These are phyloP conservation scores for Candida neerlandica DNA, from an alignment of 1,139 yeast species.

Conservation along the genomic window DNA sequence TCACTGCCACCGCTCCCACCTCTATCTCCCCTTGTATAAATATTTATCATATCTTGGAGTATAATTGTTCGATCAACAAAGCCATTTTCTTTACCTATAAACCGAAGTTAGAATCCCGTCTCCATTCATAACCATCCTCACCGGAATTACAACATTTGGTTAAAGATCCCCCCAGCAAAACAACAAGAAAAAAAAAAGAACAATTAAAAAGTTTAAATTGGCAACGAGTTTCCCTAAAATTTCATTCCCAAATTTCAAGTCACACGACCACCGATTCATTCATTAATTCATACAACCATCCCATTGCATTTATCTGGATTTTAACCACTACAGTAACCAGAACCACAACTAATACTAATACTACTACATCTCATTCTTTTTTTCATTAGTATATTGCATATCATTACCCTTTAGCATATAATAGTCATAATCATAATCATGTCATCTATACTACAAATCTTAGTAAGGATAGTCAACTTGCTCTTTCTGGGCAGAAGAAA, in stretches of 20 bases:
- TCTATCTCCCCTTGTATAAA: too few species aligned
- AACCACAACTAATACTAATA: neutral
- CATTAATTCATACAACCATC: neutral
- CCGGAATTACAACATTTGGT: too few species aligned
- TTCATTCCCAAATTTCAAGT: neutral
- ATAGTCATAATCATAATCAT: neutral
- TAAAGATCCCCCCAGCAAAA: neutral
- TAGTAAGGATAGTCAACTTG: conserved; percentile 1
- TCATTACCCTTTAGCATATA: neutral
- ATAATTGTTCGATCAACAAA: too few species aligned
- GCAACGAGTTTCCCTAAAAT: neutral
- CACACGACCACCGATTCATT: neutral
- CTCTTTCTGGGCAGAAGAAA: conserved; percentile 7
- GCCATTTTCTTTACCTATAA: too few species aligned
- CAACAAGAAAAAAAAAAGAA: too few species aligned
- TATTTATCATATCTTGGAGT: too few species aligned
- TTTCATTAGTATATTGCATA: neutral
- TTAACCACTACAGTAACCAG: neutral
- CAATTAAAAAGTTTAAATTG: neutral
- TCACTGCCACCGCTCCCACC: too few species aligned
- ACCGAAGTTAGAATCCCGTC: too few species aligned
- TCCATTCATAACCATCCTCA: too few species aligned
- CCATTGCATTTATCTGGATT: too few species aligned
- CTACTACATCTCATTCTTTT: neutral
- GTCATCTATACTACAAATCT: neutral